Evolutionary conservation across 768 basidiomycete species (phyloP).

Genomic region (Cubamyces lactineus): DNA sequence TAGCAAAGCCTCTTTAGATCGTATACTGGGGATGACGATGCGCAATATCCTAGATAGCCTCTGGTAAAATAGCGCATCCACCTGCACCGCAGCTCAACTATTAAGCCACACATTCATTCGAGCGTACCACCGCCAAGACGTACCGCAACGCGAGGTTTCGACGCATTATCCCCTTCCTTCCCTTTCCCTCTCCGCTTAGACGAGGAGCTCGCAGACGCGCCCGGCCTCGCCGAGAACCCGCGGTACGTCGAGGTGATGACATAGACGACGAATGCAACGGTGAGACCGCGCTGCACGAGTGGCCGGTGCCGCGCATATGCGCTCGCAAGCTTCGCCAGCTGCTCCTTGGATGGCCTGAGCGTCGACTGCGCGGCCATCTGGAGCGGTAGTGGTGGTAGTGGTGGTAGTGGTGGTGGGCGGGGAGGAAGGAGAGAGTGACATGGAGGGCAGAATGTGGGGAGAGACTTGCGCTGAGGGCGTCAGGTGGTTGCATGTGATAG

Average conservation of each 20-base stretch:
- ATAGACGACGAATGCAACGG: constrained; percentile 69
- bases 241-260: constrained; percentile 66
- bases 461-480: not conserved
- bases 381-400: not conserved
- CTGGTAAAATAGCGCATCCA: constrained; percentile 91
- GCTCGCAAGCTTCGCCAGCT: constrained; percentile 47
- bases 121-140: constrained; percentile 28
- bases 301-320: constrained; percentile 71
- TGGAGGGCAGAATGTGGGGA: not conserved
- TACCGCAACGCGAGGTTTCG: constrained; percentile 69
- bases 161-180: constrained; percentile 43
- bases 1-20: constrained; percentile 86
- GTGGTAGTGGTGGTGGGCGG: not conserved
- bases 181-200: constrained; percentile 40
- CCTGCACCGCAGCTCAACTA: constrained; percentile 44
- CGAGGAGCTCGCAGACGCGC: constrained; percentile 28
- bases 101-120: not conserved
- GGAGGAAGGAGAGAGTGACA: not conserved
- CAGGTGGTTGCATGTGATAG: constrained; percentile 16
- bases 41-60: constrained; percentile 75
- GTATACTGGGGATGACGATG: constrained; percentile 86
- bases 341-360: constrained; percentile 36
- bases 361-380: constrained; percentile 23
- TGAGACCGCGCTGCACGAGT: constrained; percentile 70
- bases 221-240: constrained; percentile 50